A percentile compares a stretch with the other conserved stretches of the same genome.
phyloP scores from a whole-genome alignment of 768 basidiomycete genomes.

The Rhizopogon vulgaris region DNA sequence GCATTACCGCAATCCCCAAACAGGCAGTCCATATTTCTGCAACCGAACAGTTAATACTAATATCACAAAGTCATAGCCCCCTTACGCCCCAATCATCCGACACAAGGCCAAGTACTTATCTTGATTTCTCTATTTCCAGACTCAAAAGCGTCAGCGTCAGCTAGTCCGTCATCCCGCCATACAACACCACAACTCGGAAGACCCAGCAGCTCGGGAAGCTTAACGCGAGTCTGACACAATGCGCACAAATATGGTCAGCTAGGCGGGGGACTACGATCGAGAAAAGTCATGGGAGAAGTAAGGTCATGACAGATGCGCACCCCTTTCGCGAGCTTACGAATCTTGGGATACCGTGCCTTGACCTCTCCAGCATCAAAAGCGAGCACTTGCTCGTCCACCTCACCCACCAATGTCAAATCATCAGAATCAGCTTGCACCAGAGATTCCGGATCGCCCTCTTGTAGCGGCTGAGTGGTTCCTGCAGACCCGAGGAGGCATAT shows the following conservation, averaged over 20 bases:
- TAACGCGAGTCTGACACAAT: slow-evolving; percentile 1
- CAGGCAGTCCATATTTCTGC: not conserved
- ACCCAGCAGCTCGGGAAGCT: slow-evolving; percentile 17
- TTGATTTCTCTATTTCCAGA: not conserved
- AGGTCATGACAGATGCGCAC: slow-evolving; percentile 11
- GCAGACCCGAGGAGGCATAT: not conserved
- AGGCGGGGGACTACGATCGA: slow-evolving; percentile 1
- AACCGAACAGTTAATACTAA: not conserved
- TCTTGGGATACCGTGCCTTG: slow-evolving; percentile 12
- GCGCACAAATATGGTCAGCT: not conserved
- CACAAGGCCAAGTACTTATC: not conserved
- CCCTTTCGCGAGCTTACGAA: slow-evolving; percentile 16
- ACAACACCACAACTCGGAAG: slow-evolving; percentile 20
- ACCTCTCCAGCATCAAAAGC: slow-evolving; percentile 16
- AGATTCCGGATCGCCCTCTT: not conserved
- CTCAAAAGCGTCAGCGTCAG: not conserved
- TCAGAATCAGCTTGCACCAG: slow-evolving; percentile 17
- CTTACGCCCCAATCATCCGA: not conserved
- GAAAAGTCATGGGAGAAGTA: not conserved
- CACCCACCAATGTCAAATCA: slow-evolving; percentile 20
- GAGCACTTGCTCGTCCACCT: slow-evolving; percentile 7
- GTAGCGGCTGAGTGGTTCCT: not conserved
- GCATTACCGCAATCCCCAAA: not conserved
- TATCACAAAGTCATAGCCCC: not conserved
- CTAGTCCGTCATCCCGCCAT: not conserved